Evolutionary conservation across 164 flowering plant species (phyloP).

Genomic region (Kingdonia uniflora): DNA sequence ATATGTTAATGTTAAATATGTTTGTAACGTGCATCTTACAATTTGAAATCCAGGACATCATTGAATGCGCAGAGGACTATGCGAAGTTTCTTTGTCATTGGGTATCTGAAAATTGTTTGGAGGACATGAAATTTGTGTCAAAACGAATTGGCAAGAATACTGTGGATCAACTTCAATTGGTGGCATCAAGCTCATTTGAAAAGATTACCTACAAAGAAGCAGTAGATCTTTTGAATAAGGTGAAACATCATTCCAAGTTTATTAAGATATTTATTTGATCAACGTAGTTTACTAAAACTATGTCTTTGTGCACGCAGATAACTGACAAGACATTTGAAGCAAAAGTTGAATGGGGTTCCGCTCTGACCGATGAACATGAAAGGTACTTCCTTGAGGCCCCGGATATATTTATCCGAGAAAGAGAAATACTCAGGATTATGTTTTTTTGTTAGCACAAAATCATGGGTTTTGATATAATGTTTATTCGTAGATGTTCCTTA

Average conservation of each 20-base stretch:
- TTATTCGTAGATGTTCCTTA: no score
- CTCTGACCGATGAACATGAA: constrained; percentile 63
- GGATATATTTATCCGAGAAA: no score
- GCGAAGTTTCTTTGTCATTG: constrained; percentile 65
- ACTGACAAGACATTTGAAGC: constrained; percentile 32
- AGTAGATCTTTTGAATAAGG: constrained; percentile 50
- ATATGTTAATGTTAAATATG: no score
- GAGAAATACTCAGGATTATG: no score
- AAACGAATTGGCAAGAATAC: constrained; percentile 41
- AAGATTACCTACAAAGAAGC: constrained; percentile 66
- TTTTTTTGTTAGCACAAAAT: no score
- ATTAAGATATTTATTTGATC: background rate
- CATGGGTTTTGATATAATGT: no score
- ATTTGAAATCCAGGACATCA: constrained; percentile 47
- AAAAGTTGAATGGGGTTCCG: constrained; percentile 46
- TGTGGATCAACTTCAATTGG: constrained; percentile 34
- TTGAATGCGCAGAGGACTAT: constrained; percentile 61
- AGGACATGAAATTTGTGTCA: constrained; percentile 48
- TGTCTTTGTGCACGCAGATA: constrained; percentile 28
- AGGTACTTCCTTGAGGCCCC: constrained; percentile 40
- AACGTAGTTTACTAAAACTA: background rate
- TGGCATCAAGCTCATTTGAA: constrained; percentile 36
- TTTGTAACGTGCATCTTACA: background rate
- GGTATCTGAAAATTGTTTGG: constrained; percentile 48
- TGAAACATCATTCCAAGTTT: constrained; percentile 8